Evolutionary conservation across 805 yeast genomes (phyloP).

Genomic region (Naumovozyma dairenensis): DNA sequence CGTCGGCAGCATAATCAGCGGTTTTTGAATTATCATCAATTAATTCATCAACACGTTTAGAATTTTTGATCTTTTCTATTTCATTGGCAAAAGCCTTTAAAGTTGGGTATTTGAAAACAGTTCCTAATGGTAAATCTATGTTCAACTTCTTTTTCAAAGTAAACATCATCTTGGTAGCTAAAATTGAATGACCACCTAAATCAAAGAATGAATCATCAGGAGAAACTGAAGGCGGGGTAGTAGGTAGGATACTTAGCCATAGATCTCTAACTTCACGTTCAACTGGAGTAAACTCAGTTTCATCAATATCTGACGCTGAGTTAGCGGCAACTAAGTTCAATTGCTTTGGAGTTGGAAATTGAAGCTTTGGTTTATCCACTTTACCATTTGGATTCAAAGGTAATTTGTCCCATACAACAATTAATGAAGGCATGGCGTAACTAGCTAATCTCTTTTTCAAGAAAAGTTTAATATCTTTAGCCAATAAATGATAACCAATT

Average conservation of each 20-base stretch:
- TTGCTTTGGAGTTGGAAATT: conserved; percentile 88
- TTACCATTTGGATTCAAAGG: conserved; percentile 98
- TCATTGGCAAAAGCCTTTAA: conserved; percentile 67
- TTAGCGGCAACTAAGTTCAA: conserved; percentile 62
- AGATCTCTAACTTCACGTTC: conserved; percentile 67
- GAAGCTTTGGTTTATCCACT: conserved; percentile 93
- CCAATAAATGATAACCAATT: conserved; percentile 62
- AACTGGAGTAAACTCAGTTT: conserved; percentile 46
- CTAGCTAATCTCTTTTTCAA: conserved; percentile 83
- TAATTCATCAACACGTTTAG: conserved; percentile 24
- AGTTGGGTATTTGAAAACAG: conserved; percentile 84
- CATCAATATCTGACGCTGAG: conserved; percentile 33
- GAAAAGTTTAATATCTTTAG: conserved; percentile 71
- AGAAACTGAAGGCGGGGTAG: conserved; percentile 65
- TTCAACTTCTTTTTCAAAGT: conserved; percentile 70
- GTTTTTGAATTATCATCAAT: conserved; percentile 31
- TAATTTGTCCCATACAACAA: conserved; percentile 75
- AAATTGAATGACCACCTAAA: conserved; percentile 93
- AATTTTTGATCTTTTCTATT: conserved; percentile 46
- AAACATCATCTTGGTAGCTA: conserved; percentile 95
- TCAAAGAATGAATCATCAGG: conserved; percentile 90
- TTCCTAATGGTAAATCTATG: conserved; percentile 80
- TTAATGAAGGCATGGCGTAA: conserved; percentile 86
- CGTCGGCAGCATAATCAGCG: conserved; percentile 62
- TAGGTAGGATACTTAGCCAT: conserved; percentile 82